Evolutionary conservation across 2,329 filamentous ascomycete genomes (phyloP), one percentile per base, ranked within the genome.

Genomic region (Penicillium fuscoglaucum): DNA sequence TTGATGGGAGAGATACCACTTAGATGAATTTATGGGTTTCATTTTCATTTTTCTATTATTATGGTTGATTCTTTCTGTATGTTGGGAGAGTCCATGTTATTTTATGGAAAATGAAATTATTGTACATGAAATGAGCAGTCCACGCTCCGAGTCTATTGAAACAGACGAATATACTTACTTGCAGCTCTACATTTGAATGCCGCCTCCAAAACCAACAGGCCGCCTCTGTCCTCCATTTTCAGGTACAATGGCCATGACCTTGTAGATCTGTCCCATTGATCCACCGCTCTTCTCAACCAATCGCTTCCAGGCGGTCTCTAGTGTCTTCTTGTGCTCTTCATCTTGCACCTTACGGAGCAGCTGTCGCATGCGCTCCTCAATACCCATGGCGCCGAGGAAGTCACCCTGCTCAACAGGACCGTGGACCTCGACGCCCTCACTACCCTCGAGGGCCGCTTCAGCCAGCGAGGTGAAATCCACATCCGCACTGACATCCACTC

Each of bases 221-320:
- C 88, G 83, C 68, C 92, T 85, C 60, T 80, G 82, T 1, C 89
- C 88, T 37, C 82, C 83, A 63, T 90, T 90, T 74, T 93, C 89
- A 0, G 95, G 95, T 68, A 98, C 72, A 67, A 99, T 91, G 13
- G 93, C 90, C 82, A 99, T 83, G 26, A 87, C 93, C 78, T 98
- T 97, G 74, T 99, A 99, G 24, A 96, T 80, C 78, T 88, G 93
- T 0, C 95, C 95, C 95, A 99, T 99, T 0, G 92, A 93, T 52
- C 85, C 87, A 1, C 87, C 89, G 0, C 90, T 88, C 43, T 86
- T 82, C 73, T 96, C 93, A n/a, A 97, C 85, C 52, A 99, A 78
- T 61, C 95, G 82, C 77, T 85, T 88, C 85, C 91, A 96, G 0
- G 89, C 88, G 61, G 80, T 84, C 63, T 91, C 86, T 33, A 97